phyloP scores from a whole-genome alignment of 169 alveolate species.

The Plasmodium yoelii region DNA sequence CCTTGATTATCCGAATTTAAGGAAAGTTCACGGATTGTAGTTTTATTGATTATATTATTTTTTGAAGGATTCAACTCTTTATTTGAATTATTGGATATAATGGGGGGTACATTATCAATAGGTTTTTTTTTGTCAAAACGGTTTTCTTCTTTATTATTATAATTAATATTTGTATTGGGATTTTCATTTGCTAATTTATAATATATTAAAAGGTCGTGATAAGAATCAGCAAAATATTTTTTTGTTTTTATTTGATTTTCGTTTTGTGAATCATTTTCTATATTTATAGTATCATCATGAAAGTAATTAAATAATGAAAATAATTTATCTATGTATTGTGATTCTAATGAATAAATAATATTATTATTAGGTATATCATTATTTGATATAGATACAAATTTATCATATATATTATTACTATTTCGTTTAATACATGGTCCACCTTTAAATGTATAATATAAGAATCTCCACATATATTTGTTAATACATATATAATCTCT shows the following conservation, averaged over 20 bases:
- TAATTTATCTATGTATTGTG: conserved; percentile 36
- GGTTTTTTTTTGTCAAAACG: too few species aligned
- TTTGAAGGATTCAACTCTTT: not conserved
- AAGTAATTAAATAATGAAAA: conserved; percentile 47
- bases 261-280: not conserved
- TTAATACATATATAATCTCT: conserved; percentile 67
- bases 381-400: conserved; percentile 30
- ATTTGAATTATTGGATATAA: not conserved
- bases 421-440: conserved; percentile 62
- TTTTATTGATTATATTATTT: not conserved
- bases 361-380: conserved; percentile 41
- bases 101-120: too few species aligned
- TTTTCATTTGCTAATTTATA: conserved; percentile 42
- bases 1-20: not conserved
- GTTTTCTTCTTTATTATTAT: not conserved
- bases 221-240: conserved; percentile 30
- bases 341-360: conserved; percentile 52
- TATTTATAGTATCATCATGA: conserved; percentile 4
- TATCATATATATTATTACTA: conserved; percentile 55
- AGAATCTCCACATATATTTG: conserved; percentile 63
- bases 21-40: not conserved
- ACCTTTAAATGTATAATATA: conserved; percentile 43
- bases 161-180: not conserved
- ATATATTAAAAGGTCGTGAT: conserved; percentile 37
- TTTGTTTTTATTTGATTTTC: not conserved